Evolutionary conservation across 169 alveolate genomes (phyloP), one percentile per base, ranked within the genome.

Genomic region (Eimeria necatrix): DNA sequence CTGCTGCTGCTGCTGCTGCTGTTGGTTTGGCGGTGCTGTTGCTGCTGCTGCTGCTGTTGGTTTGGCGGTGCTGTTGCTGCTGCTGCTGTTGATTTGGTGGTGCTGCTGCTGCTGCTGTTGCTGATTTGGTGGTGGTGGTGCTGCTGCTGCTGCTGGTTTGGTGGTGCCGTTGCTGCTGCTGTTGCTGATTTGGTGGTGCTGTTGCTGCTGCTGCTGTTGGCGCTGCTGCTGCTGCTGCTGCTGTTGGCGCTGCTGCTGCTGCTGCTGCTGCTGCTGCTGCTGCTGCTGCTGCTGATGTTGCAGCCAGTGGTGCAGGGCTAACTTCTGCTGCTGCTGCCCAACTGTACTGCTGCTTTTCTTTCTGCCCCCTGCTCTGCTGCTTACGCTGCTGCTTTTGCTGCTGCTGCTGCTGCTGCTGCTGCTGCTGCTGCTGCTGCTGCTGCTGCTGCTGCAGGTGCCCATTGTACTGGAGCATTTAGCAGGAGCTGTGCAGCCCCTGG

Each of bases 211-310:
- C 22, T 41, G 5, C 10, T 76, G 24, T 18, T n/a, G 24, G 22
- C 12, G 5, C 53, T 26, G 24, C 53, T 76, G 53, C 53, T 76
- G 32, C 53, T 46, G 4, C 26, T 70, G 26, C 5, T 22, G 51
- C 81, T 76, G 18, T 6, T n/a, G 83, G 18, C 24, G 83, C 52
- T 9, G 83, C 52, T 71, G 48, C 52, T 71, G 52, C 52, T 71
- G 83, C 53, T 12, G 83, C 52, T 24, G 52, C 83, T 71, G 83
- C 83, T 71, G 83, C 83, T 71, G 83, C 52, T 71, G 26, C 74
- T 64, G 74, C 20, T 64, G 74, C 74, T 64, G 74, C 12, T 71
- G 83, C 18, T 20, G 48, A 46, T 71, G 7, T 4, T 71, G 6
- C 52, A 5, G 83, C 52, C 24, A 7, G 18, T 24, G 20, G 26